Evolutionary conservation across 164 flowering plant genomes (phyloP), one percentile per base, ranked within the genome.

Genomic region (Tinospora cordifolia): DNA sequence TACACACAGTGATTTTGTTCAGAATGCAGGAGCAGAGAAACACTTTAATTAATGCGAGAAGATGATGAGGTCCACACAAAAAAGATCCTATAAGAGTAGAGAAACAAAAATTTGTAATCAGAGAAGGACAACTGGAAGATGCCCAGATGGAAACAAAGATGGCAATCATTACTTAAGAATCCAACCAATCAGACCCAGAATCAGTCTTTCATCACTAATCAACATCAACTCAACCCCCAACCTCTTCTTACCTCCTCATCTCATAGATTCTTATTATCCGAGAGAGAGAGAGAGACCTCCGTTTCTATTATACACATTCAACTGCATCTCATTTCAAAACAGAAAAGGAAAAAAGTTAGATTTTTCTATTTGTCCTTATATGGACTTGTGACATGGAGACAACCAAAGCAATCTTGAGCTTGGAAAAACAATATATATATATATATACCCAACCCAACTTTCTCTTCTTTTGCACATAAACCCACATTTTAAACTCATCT

Each of bases 91-190:
- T 63, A 22, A 66, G 49, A 46, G 25, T 11, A 66, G 49, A 46
- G 25, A 65, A 30, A 75, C 69, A 74, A 72, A 72, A 75, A 62
- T 65, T 63, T 25, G 62, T 38, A 44, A 66, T 74, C 71, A 76
- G 75, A 79, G 78, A 70, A 71, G 68, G 85, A 82, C 83, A 84
- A 79, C 77, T 82, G 83, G 75, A 30, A 67, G 77, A 75, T 69
- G 77, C 79, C 36, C 73, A 60, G 72, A 79, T 79, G 75, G 83
- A 78, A 47, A 79, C 80, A 84, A 80, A 78, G 69, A 75, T 71
- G 62, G 80, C 79, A 83, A 83, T 81, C 80, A 83, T 80, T 80
- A 76, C 82, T 57, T 71, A 57, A 76, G 74, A 75, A 80, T 74
- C 81, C 76, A 74, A 73, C 76, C 58, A 65, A 70, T 71, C 46